These are phyloP conservation scores for Pistacia atlantica DNA, from an alignment of 345 rosid genomes.

Conservation along the genomic window DNA sequence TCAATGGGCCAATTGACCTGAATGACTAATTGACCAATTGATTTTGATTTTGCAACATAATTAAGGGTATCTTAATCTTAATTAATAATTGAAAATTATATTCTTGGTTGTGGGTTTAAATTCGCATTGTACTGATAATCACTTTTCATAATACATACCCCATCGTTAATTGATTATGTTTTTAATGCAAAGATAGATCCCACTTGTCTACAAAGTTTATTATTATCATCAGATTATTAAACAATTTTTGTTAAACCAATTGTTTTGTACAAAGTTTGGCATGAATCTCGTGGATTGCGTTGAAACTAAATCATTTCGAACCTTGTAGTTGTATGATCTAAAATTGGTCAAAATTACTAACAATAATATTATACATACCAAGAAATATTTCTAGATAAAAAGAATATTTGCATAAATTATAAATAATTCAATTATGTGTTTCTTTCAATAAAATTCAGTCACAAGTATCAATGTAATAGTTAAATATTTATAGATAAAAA, in stretches of 20 bases:
- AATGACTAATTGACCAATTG: not conserved
- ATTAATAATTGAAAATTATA: too few species aligned
- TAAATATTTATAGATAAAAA: too few species aligned
- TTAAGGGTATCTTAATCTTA: too few species aligned
- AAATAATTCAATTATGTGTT: too few species aligned
- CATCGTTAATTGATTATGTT: not conserved
- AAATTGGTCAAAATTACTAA: not conserved
- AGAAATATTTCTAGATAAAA: too few species aligned
- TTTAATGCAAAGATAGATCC: not conserved
- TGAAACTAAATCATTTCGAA: too few species aligned
- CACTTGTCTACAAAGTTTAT: not conserved
- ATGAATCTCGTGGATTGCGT: not conserved
- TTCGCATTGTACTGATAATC: not conserved
- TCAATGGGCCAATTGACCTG: slow-evolving; percentile 12
- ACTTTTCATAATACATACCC: not conserved
- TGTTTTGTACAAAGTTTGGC: not conserved
- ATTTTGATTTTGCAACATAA: not conserved
- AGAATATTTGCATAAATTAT: too few species aligned
- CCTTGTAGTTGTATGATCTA: not conserved
- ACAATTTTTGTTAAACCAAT: not conserved
- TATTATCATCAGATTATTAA: not conserved
- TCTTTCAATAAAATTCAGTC: too few species aligned
- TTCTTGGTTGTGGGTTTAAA: not conserved
- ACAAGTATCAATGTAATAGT: too few species aligned
- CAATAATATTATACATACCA: too few species aligned